Conservation (phyloP, 2,329 filamentous ascomycete genomes). For the Beauveria varroae region DNA sequence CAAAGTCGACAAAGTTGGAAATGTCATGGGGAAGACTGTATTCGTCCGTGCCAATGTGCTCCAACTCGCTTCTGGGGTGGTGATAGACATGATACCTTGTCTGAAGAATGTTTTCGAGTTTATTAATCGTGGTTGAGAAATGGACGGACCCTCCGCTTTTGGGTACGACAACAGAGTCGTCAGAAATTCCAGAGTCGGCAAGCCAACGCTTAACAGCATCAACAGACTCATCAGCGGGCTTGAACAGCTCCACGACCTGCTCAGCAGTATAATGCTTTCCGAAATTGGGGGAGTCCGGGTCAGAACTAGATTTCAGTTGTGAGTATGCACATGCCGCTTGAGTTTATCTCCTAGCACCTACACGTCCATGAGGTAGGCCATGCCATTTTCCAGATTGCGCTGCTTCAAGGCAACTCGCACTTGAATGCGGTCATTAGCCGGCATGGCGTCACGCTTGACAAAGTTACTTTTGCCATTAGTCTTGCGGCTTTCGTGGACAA, state of each 20-base stretch:
- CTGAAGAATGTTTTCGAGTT: slow-evolving; percentile 41
- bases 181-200: slow-evolving; percentile 38
- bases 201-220: slow-evolving; percentile 46
- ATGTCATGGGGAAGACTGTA: slow-evolving; percentile 31
- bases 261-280: slow-evolving; percentile 16
- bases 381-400: slow-evolving; percentile 1
- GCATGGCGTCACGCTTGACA: neutral
- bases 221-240: slow-evolving; percentile 29
- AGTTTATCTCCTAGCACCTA: neutral
- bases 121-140: slow-evolving; percentile 12
- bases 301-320: neutral
- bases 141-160: slow-evolving; percentile 37
- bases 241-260: neutral
- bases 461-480: neutral
- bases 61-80: slow-evolving; percentile 25
- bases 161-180: slow-evolving; percentile 39
- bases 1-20: slow-evolving; percentile 30
- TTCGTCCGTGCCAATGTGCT: slow-evolving; percentile 27
- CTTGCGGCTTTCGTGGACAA: slow-evolving; percentile 1
- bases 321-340: neutral
- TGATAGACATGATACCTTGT: slow-evolving; percentile 45
- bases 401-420: slow-evolving; percentile 6
- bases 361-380: neutral
- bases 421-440: neutral
- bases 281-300: neutral